Conservation (phyloP, 2,329 filamentous ascomycete species). For the Akanthomyces dipterigenus region DNA sequence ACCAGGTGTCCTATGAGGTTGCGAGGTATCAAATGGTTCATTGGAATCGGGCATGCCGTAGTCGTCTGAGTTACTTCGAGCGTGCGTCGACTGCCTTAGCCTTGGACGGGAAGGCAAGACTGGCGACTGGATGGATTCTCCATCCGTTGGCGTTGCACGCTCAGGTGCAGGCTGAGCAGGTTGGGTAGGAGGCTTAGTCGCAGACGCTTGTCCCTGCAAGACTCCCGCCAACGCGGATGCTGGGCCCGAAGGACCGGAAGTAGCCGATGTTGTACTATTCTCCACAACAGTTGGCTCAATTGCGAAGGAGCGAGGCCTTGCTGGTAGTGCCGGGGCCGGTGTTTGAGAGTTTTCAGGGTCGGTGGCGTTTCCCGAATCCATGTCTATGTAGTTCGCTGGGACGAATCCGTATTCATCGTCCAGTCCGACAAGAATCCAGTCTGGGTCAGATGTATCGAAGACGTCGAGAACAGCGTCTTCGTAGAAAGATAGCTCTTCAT, state of each 20-base stretch:
- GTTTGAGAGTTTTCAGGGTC: conserved; percentile 30
- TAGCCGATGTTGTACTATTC: conserved; percentile 16
- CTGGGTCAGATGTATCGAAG: conserved; percentile 84
- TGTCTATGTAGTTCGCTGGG: conserved; percentile 91
- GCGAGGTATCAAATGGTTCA: conserved; percentile 25
- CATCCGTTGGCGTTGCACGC: conserved; percentile 17
- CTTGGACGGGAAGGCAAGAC: conserved; percentile 32
- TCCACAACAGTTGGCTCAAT: conserved; percentile 28
- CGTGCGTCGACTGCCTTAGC: conserved; percentile 14
- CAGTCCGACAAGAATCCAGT: conserved; percentile 89
- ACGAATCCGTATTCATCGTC: conserved; percentile 88
- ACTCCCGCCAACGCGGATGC: conserved; percentile 50
- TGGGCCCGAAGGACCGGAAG: conserved; percentile 33
- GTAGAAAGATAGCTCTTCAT: conserved; percentile 92
- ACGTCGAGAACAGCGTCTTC: conserved; percentile 80
- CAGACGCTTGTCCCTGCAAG: conserved; percentile 39
- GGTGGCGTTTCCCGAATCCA: conserved; percentile 43
- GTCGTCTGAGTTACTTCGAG: conserved; percentile 18
- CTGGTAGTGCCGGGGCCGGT: conserved; percentile 37
- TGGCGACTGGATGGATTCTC: conserved; percentile 28
- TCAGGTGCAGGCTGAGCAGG: neutral
- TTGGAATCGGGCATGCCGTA: conserved; percentile 31
- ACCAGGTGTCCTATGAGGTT: conserved; percentile 56
- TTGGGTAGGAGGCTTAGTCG: neutral
- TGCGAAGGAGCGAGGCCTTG: conserved; percentile 30